Percentiles rank a stretch among this genome's conserved stretches.
phyloP scores from a whole-genome alignment of 2,329 filamentous ascomycete species.

The Fusarium avenaceum region DNA sequence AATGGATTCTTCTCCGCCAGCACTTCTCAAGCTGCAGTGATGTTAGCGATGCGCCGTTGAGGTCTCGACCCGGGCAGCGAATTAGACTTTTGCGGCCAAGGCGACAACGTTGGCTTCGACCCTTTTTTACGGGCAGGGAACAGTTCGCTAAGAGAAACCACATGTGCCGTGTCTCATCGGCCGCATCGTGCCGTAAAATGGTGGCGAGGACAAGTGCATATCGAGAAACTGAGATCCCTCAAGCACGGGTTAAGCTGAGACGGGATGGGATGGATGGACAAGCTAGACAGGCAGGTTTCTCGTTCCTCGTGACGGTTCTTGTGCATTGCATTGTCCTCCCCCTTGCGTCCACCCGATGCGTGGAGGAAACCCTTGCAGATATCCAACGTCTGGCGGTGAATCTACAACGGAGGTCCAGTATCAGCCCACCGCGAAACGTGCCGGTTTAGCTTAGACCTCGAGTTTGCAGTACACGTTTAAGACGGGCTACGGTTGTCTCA shows the following conservation, averaged over 20 bases:
- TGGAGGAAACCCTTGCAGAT: constrained; percentile 24
- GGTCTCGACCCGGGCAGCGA: constrained; percentile 30
- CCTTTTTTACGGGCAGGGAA: neutral
- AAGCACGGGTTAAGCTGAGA: neutral
- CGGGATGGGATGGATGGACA: neutral
- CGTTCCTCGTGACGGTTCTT: constrained; percentile 28
- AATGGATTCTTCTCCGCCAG: constrained; percentile 9
- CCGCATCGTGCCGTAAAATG: constrained; percentile 18
- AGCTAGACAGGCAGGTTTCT: neutral
- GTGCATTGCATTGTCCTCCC: constrained; percentile 36
- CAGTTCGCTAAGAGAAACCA: neutral
- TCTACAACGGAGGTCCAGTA: constrained; percentile 31
- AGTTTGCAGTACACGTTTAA: constrained; percentile 16
- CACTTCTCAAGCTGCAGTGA: neutral
- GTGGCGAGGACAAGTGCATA: constrained; percentile 20
- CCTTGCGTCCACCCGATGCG: constrained; percentile 43
- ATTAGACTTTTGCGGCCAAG: constrained; percentile 42
- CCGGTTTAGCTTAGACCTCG: constrained; percentile 10
- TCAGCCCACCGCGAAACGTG: constrained; percentile 40
- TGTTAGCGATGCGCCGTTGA: constrained; percentile 28
- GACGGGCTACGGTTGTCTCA: constrained; percentile 31
- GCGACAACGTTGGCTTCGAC: constrained; percentile 38
- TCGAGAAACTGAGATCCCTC: constrained; percentile 4
- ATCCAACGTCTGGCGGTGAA: constrained; percentile 46
- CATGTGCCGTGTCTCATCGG: constrained; percentile 7